Evolutionary conservation across 306 rosid genomes (phyloP).

Genomic region (Quercus cerris): DNA sequence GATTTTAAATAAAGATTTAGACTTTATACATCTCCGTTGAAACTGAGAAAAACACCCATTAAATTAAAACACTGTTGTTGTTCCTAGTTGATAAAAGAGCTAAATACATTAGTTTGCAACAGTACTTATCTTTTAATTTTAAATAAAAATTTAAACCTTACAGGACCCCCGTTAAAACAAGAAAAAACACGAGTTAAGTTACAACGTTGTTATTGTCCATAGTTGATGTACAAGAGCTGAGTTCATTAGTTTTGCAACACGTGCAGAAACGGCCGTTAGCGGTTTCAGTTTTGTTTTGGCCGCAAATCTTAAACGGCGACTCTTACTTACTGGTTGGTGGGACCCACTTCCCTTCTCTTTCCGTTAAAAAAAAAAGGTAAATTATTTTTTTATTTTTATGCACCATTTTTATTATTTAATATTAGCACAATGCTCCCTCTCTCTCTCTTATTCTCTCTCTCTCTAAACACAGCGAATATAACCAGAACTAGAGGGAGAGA

Average conservation of each 20-base stretch:
- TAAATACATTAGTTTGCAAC: too few species aligned
- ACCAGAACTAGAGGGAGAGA: conserved; percentile 28
- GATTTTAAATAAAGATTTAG: too few species aligned
- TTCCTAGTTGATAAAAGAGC: too few species aligned
- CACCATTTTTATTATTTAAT: conserved; percentile 5
- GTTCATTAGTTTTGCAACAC: conserved; percentile 26
- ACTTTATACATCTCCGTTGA: too few species aligned
- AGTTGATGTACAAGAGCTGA: too few species aligned
- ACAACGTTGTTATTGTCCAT: too few species aligned
- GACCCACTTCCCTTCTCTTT: conserved; percentile 14
- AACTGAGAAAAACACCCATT: too few species aligned
- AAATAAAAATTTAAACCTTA: too few species aligned
- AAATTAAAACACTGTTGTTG: too few species aligned
- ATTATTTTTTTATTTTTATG: background rate
- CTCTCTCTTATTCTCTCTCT: conserved; percentile 1
- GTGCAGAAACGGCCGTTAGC: conserved; percentile 35
- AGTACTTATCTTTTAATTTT: too few species aligned
- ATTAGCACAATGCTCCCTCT: background rate
- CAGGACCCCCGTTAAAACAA: too few species aligned
- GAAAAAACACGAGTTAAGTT: too few species aligned
- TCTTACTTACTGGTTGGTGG: background rate
- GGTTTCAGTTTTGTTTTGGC: conserved; percentile 24
- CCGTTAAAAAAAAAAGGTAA: background rate
- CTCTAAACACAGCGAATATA: conserved; percentile 28
- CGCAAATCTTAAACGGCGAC: conserved; percentile 31